A percentile compares a stretch with the other conserved stretches of the same genome.
phyloP scores from a whole-genome alignment of 176 grass and related monocot species.

The Cenchrus fungigraminus region DNA sequence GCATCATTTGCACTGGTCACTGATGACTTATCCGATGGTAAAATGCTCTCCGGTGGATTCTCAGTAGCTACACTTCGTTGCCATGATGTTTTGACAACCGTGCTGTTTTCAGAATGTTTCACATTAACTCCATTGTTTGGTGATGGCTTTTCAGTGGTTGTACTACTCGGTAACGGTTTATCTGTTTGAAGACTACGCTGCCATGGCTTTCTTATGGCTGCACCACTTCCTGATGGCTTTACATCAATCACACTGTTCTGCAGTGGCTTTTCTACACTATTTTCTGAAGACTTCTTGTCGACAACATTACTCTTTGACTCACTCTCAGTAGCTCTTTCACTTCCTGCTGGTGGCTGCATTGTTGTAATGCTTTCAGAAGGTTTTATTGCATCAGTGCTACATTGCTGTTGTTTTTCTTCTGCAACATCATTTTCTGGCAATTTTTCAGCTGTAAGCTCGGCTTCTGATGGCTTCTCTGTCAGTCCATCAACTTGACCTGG shows the following conservation, averaged over 20 bases:
- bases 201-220: constrained; percentile 45
- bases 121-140: constrained; percentile 43
- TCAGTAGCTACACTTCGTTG: constrained; percentile 27
- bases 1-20: constrained; percentile 29
- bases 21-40: constrained; percentile 37
- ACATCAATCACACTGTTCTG: constrained; percentile 43
- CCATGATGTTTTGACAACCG: constrained; percentile 40
- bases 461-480: constrained; percentile 44
- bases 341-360: constrained; percentile 28
- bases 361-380: constrained; percentile 35
- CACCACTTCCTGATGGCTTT: constrained; percentile 42
- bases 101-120: constrained; percentile 40
- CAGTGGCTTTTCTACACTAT: constrained; percentile 31
- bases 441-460: constrained; percentile 27
- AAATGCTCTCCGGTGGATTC: constrained; percentile 39
- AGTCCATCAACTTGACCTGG: constrained; percentile 42
- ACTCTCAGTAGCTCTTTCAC: constrained; percentile 22
- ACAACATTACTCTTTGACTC: constrained; percentile 34
- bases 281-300: constrained; percentile 39
- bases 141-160: constrained; percentile 38
- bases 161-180: constrained; percentile 29
- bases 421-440: constrained; percentile 34
- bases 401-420: constrained; percentile 35
- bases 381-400: constrained; percentile 32
- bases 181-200: constrained; percentile 40